These are phyloP conservation scores for Pleurotus giganteus DNA, from an alignment of 768 basidiomycete species.

Conservation along the genomic window DNA sequence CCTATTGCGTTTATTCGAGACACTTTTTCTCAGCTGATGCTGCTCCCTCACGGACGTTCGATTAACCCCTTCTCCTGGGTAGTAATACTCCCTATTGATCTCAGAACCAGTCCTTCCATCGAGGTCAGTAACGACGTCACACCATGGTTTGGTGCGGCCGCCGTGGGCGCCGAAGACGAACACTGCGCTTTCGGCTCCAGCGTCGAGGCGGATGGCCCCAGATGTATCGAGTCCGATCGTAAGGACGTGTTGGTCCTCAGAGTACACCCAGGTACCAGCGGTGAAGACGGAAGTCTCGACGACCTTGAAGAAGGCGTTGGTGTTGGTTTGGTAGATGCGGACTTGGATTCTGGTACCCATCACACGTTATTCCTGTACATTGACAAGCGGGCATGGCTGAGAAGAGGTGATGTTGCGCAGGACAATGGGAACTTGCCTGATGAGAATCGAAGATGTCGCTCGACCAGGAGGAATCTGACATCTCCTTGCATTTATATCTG, in stretches of 20 bases:
- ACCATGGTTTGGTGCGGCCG: background rate
- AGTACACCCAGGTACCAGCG: background rate
- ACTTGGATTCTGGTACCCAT: background rate
- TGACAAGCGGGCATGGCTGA: too few species aligned
- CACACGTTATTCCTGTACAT: too few species aligned
- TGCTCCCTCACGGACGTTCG: background rate
- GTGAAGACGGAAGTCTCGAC: background rate
- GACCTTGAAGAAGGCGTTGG: conserved; percentile 1
- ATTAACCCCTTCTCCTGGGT: background rate
- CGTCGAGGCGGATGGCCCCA: background rate
- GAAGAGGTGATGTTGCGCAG: too few species aligned
- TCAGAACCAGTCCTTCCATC: background rate
- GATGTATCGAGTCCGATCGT: background rate
- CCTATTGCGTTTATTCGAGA: background rate
- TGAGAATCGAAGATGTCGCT: too few species aligned
- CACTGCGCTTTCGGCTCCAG: background rate
- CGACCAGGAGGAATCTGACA: too few species aligned
- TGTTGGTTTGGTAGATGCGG: conserved; percentile 3
- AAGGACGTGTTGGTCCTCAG: background rate
- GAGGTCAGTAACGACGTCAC: background rate
- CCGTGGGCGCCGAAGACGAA: background rate
- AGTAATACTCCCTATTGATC: background rate
- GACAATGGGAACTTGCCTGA: too few species aligned
- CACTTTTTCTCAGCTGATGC: background rate
- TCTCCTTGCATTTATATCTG: too few species aligned